Evolutionary conservation across 2,329 filamentous ascomycete genomes (phyloP).

Genomic region (Penicillium glabrum): DNA sequence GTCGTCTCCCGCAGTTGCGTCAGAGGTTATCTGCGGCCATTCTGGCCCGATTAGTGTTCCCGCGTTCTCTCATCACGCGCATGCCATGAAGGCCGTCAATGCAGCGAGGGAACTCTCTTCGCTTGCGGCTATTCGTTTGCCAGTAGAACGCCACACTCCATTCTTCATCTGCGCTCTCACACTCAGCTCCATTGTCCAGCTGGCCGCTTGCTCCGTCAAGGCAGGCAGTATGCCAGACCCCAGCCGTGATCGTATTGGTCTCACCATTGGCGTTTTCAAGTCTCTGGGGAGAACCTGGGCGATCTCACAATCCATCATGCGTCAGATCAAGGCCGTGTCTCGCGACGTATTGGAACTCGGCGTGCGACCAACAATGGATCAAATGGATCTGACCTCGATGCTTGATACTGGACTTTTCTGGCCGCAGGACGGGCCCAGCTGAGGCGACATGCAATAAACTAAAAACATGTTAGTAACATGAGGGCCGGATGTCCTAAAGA

Average conservation of each 20-base stretch:
- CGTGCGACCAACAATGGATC: slow-evolving; percentile 36
- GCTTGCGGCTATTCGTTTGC: slow-evolving; percentile 60
- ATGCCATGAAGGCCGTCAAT: slow-evolving; percentile 77
- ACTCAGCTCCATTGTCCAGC: slow-evolving; percentile 75
- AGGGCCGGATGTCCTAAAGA: not conserved
- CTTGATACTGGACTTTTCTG: slow-evolving; percentile 37
- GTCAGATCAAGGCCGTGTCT: slow-evolving; percentile 76
- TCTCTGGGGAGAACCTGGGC: slow-evolving; percentile 70
- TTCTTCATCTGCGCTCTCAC: slow-evolving; percentile 82
- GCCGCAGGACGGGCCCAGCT: slow-evolving; percentile 29
- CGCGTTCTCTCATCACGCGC: slow-evolving; percentile 46
- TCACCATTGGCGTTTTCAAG: slow-evolving; percentile 76
- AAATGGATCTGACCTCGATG: slow-evolving; percentile 35
- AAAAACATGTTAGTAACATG: not conserved
- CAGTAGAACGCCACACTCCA: slow-evolving; percentile 72
- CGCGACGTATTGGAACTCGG: slow-evolving; percentile 63
- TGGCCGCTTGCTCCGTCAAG: slow-evolving; percentile 70
- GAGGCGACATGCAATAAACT: slow-evolving; percentile 1
- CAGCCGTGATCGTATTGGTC: slow-evolving; percentile 67
- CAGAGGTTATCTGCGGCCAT: slow-evolving; percentile 50
- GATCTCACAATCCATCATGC: slow-evolving; percentile 67
- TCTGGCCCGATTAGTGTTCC: slow-evolving; percentile 39
- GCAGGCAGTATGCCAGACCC: slow-evolving; percentile 59
- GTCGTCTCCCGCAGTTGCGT: slow-evolving; percentile 52
- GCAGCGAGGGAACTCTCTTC: slow-evolving; percentile 77